These are phyloP conservation scores for Annona squamosa DNA, from an alignment of 164 flowering plant genomes.

Conservation along the genomic window DNA sequence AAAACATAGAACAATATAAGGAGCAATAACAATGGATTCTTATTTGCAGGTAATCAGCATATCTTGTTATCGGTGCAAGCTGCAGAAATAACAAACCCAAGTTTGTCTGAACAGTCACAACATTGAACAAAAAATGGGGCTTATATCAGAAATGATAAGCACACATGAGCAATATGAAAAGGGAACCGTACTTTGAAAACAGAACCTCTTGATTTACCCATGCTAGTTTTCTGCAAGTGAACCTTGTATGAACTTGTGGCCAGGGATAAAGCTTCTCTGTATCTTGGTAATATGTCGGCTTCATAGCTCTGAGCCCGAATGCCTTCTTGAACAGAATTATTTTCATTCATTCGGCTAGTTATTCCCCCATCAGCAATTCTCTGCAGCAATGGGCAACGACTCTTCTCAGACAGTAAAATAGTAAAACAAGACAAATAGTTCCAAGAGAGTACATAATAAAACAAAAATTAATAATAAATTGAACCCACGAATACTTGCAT, in stretches of 20 bases:
- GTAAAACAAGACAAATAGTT: neutral
- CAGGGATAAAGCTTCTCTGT: conserved; percentile 24
- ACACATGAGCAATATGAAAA: neutral
- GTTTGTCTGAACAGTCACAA: neutral
- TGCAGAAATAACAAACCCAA: neutral
- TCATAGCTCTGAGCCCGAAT: conserved; percentile 29
- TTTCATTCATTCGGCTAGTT: conserved; percentile 1
- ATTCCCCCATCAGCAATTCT: conserved; percentile 15
- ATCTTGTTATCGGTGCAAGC: neutral
- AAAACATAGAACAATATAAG: neutral
- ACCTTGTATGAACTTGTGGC: conserved; percentile 19
- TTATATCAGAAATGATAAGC: neutral
- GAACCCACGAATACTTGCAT: conserved; percentile 10
- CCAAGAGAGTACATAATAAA: neutral
- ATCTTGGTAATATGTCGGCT: conserved; percentile 25
- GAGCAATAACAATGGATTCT: neutral
- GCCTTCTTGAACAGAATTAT: conserved; percentile 3
- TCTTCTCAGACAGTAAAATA: conserved; percentile 1
- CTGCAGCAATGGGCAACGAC: conserved; percentile 5
- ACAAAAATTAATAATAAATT: neutral
- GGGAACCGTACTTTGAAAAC: conserved; percentile 15
- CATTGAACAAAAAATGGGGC: neutral
- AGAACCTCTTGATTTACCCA: conserved; percentile 10
- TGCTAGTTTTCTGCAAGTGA: conserved; percentile 20
- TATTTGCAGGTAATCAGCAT: too few relatives aligned